Evolutionary conservation across 2,329 filamentous ascomycete species (phyloP), one percentile per base, ranked within the genome.

Genomic region (Gaeumannomyces sp.): DNA sequence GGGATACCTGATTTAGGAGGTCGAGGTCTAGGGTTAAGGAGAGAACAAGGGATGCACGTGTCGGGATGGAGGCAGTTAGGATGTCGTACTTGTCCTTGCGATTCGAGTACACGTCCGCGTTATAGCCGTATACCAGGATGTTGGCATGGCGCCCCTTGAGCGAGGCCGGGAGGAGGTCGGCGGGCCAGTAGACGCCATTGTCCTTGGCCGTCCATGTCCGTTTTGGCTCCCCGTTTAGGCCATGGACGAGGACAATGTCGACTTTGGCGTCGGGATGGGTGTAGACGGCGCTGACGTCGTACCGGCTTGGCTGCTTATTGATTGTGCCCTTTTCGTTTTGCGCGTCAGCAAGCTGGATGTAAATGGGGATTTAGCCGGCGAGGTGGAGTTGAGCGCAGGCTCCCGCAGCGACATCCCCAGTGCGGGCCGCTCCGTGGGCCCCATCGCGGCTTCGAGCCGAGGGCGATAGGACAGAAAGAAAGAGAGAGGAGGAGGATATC

Each of bases 41-140:
- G 45, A 25, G 19, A 25, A 50, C 38, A 53, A 1, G 25, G 5
- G 22, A 25, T 22, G 7, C 19, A 45, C 3, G 19, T 19, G 38
- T 16, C 4, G 38, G 13, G 38, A 16, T 22, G 38, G 13, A 8
- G 19, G 38, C 38, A 45, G 38, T 7, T 22, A 8, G 10, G 0
- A 8, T 31, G 29, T 16, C 31, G 6, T 64, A 60, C 58, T 14
- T 25, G 31, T 79, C 75, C 67, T 80, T 78, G 62, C 75, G 75
- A 60, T 77, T 77, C 4, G 79, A 80, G 69, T 81, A 83, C 29
- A 85, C 81, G 65, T 90, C 87, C 29, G 89, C 88, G 72, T 92
- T 90, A 73, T 92, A 92, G 29, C 89, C 89, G 71, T 91, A 92
- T 0, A 89, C 87, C 64, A 92, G 75, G 27, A 92, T 78, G 63